phyloP scores from a whole-genome alignment of 2,329 filamentous ascomycete species.

The Neocucurbitaria cava region DNA sequence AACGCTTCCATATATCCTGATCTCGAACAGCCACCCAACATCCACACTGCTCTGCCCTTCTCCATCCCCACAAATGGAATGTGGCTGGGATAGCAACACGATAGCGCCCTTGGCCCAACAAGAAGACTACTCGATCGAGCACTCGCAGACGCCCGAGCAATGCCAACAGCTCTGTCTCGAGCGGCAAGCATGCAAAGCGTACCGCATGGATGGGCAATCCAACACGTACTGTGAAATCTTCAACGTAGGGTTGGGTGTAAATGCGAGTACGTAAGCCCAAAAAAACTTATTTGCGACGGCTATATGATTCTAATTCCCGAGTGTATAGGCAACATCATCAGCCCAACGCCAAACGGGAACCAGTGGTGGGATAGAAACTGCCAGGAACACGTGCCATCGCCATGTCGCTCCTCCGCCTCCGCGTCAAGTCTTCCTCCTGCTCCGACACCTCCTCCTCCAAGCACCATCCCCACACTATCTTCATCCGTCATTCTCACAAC shows the following conservation, averaged over 20 bases:
- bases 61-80: slow-evolving; percentile 19
- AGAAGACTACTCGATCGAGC: slow-evolving; percentile 21
- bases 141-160: slow-evolving; percentile 12
- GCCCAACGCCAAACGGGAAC: slow-evolving; percentile 8
- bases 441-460: not conserved
- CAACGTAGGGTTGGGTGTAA: slow-evolving; percentile 19
- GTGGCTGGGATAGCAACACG: slow-evolving; percentile 21
- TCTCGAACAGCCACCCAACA: slow-evolving; percentile 16
- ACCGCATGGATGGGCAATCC: slow-evolving; percentile 7
- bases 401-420: not conserved
- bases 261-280: slow-evolving; percentile 12
- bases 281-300: not conserved
- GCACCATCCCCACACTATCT: not conserved
- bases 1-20: too few species aligned
- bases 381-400: slow-evolving; percentile 8
- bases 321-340: not conserved
- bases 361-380: slow-evolving; percentile 27
- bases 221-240: slow-evolving; percentile 11
- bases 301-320: too few species aligned
- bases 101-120: slow-evolving; percentile 17
- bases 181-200: slow-evolving; percentile 16
- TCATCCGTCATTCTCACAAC: not conserved
- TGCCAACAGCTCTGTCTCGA: slow-evolving; percentile 26
- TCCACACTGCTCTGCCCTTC: slow-evolving; percentile 19
- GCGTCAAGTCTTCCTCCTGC: not conserved